Percentiles rank a stretch among this genome's conserved stretches.
phyloP scores from a whole-genome alignment of 75 land plant genomes.

The Larix kaempferi region DNA sequence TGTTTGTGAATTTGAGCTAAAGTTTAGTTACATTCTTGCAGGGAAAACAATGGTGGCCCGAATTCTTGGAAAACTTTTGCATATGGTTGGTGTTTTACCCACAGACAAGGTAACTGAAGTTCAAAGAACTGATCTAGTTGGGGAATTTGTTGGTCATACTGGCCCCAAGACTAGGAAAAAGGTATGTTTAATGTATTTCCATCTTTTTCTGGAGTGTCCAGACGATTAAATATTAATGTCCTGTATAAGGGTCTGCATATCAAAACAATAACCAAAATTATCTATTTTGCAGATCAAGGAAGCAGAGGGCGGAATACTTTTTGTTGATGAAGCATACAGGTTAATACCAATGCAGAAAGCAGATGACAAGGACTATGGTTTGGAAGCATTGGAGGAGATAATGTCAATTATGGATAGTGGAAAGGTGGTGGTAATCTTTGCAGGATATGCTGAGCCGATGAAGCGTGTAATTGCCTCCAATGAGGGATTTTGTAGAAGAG shows the following conservation, averaged over 20 bases:
- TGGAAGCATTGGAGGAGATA: conserved; percentile 95
- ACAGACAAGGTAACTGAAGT: conserved; percentile 92
- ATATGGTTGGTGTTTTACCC: conserved; percentile 85
- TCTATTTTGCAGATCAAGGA: conserved; percentile 55
- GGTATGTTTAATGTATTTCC: conserved; percentile 29
- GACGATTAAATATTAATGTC: not conserved
- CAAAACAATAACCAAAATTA: not conserved
- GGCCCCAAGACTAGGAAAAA: conserved; percentile 93
- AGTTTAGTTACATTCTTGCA: conserved; percentile 16
- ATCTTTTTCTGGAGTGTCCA: not conserved
- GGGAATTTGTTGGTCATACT: conserved; percentile 93
- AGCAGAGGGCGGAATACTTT: conserved; percentile 87
- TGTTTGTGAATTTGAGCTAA: not conserved
- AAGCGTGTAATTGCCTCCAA: conserved; percentile 69
- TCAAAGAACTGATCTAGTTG: conserved; percentile 93
- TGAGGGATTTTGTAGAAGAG: conserved; percentile 79
- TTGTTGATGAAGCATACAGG: conserved; percentile 88
- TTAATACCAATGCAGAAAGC: conserved; percentile 77
- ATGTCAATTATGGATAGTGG: conserved; percentile 86
- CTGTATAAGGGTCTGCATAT: not conserved
- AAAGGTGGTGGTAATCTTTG: conserved; percentile 86
- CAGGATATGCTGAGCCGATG: conserved; percentile 94
- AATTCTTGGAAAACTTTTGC: conserved; percentile 73
- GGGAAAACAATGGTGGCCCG: conserved; percentile 98
- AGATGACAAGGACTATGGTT: conserved; percentile 87